Percentiles rank a stretch among this genome's conserved stretches.
Conservation (phyloP, 257 asterid genomes). For the Osmanthus fragrans region DNA sequence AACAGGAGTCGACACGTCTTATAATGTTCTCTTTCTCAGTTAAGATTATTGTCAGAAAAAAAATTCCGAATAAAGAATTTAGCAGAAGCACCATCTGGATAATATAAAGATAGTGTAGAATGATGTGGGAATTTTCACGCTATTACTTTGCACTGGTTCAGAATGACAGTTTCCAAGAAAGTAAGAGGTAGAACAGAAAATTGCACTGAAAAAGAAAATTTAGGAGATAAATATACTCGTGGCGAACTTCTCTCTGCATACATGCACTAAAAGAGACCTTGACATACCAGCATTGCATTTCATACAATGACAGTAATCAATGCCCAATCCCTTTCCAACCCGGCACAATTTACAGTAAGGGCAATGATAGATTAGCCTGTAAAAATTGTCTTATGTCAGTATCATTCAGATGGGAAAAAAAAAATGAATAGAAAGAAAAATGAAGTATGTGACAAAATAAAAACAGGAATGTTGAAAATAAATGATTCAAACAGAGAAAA, state of each 20-base stretch:
- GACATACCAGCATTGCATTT: constrained; percentile 93
- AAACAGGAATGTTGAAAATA: neutral
- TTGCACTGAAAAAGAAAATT: neutral
- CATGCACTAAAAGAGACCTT: constrained; percentile 59
- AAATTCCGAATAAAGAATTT: too few species aligned
- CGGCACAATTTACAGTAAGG: constrained; percentile 94
- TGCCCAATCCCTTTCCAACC: constrained; percentile 80
- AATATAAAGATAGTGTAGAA: neutral
- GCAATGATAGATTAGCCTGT: constrained; percentile 88
- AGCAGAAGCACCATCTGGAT: too few species aligned
- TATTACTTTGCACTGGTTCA: neutral
- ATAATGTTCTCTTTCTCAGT: too few species aligned
- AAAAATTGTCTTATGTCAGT: constrained; percentile 38
- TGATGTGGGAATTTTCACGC: neutral
- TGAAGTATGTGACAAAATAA: too few species aligned
- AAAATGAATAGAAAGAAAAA: neutral
- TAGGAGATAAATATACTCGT: constrained; percentile 45
- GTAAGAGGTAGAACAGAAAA: neutral
- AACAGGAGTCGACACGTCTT: too few species aligned
- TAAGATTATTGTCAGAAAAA: too few species aligned
- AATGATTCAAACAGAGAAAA: neutral
- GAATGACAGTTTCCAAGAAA: neutral
- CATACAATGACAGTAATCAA: constrained; percentile 86
- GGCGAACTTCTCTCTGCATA: constrained; percentile 82
- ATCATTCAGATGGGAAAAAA: constrained; percentile 3